phyloP scores from a whole-genome alignment of 345 rosid genomes.

The Gossypioides kirkii region DNA sequence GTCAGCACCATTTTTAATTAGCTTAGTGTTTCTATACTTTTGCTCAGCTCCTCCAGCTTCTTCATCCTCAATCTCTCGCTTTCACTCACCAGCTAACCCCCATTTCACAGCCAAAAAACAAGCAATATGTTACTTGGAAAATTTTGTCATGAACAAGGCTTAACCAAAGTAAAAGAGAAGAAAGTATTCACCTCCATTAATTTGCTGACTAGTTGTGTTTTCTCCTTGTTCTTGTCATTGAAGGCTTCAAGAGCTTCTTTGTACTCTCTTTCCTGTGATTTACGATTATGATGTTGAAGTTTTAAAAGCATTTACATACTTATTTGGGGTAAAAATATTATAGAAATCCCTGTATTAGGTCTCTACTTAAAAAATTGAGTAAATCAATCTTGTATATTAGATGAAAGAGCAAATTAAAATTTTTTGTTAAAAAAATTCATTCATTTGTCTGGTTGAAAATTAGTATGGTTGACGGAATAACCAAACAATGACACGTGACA shows the following conservation, averaged over 20 bases:
- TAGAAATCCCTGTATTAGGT: rapidly evolving
- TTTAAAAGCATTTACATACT: neutral
- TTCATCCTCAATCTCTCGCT: slow-evolving; percentile 77
- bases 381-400: no score
- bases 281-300: neutral
- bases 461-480: no score
- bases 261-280: slow-evolving; percentile 80
- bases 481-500: no score
- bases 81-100: slow-evolving; percentile 60
- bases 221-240: slow-evolving; percentile 85
- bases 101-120: neutral
- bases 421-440: neutral
- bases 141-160: neutral
- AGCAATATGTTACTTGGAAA: neutral
- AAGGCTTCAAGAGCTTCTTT: slow-evolving; percentile 82
- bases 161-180: neutral
- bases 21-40: slow-evolving; percentile 43
- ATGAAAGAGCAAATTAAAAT: rapidly evolving
- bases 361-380: no score
- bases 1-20: slow-evolving; percentile 16
- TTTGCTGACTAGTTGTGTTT: slow-evolving; percentile 60
- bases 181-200: slow-evolving; percentile 62
- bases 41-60: slow-evolving; percentile 91
- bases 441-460: no score
- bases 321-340: no score